These are phyloP conservation scores for Pezicula neosporulosa DNA, from an alignment of 2,329 filamentous ascomycete genomes.

Conservation along the genomic window DNA sequence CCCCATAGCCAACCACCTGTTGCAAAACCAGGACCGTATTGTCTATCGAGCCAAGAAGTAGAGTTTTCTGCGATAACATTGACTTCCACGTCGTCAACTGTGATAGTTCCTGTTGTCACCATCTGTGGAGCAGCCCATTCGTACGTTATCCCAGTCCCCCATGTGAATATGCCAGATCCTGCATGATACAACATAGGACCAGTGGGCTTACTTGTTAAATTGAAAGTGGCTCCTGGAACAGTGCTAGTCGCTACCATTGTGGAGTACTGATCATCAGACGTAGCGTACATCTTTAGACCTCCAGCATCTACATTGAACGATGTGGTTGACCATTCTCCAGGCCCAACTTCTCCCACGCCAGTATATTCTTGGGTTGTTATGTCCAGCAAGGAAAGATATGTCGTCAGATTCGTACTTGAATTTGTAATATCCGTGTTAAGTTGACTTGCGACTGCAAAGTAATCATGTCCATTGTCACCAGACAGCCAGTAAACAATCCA, in stretches of 20 bases:
- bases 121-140: neutral
- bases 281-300: neutral
- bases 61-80: neutral
- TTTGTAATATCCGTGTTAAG: neutral
- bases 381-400: neutral
- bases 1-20: neutral
- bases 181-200: neutral
- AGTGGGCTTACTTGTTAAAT: neutral
- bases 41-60: neutral
- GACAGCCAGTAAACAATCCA: neutral
- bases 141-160: neutral
- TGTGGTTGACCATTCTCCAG: neutral
- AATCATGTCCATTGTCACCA: slow-evolving; percentile 2
- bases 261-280: neutral
- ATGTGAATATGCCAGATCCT: neutral
- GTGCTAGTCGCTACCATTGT: neutral
- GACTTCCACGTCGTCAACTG: neutral
- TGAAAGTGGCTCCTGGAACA: neutral
- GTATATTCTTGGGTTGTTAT: neutral
- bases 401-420: neutral
- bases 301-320: neutral
- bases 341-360: neutral
- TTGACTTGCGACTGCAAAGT: neutral
- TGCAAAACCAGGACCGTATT: neutral
- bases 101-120: neutral